Conservation (phyloP, 2,329 filamentous ascomycete species). For the Dactylellina leptospora region DNA sequence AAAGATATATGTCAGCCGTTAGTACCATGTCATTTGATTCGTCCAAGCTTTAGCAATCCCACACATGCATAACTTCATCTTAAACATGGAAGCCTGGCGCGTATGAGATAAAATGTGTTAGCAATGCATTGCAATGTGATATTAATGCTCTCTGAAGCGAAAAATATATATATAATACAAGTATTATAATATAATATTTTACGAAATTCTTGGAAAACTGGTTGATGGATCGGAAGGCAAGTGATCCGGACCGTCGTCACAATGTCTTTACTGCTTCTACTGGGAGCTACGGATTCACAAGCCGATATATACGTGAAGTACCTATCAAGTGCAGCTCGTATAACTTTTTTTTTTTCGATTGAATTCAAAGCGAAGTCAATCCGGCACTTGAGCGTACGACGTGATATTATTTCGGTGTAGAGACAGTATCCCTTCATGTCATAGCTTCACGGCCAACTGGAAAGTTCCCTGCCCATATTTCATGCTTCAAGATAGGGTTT, state of each 20-base stretch:
- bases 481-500: constrained; percentile 7
- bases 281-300: constrained; percentile 33
- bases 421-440: not conserved
- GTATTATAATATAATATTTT: constrained; percentile 17
- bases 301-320: constrained; percentile 1
- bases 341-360: too few species aligned
- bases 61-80: not conserved
- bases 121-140: constrained; percentile 1
- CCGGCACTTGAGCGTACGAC: not conserved
- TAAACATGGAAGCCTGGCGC: not conserved
- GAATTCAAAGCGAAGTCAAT: not conserved
- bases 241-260: not conserved
- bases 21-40: too few species aligned
- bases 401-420: not conserved
- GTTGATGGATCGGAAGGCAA: constrained; percentile 4
- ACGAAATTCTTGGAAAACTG: not conserved
- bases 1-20: constrained; percentile 23
- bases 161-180: too few species aligned
- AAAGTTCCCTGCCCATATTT: constrained; percentile 15
- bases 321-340: too few species aligned
- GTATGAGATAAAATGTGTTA: not conserved
- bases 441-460: constrained; percentile 22
- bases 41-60: constrained; percentile 18
- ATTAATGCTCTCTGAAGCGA: constrained; percentile 26
- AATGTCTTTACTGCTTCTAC: too few species aligned